phyloP scores from a whole-genome alignment of 2,329 filamentous ascomycete species.

The Neonectria neomacrospora region DNA sequence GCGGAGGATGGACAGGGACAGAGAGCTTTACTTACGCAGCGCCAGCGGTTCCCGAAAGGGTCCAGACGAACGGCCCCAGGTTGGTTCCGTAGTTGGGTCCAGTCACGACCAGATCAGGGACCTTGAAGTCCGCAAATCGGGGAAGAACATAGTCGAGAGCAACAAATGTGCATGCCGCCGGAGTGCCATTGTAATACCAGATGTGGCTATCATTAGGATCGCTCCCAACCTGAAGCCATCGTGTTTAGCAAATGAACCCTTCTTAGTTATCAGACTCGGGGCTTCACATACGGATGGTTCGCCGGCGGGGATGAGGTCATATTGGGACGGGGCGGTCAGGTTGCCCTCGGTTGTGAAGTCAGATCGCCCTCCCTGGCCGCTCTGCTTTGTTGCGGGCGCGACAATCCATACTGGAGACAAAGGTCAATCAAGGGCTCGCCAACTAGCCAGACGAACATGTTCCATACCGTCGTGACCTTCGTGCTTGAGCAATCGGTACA shows the following conservation, averaged over 20 bases:
- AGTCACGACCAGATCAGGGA: constrained; percentile 63
- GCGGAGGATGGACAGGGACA: fast-evolving
- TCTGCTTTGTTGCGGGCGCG: constrained; percentile 46
- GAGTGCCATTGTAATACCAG: constrained; percentile 71
- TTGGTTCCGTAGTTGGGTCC: constrained; percentile 68
- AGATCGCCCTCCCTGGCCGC: constrained; percentile 45
- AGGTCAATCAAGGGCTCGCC: not conserved
- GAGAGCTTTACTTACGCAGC: constrained; percentile 46
- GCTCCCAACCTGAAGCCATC: constrained; percentile 50
- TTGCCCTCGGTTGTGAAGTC: constrained; percentile 45
- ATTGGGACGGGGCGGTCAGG: constrained; percentile 42
- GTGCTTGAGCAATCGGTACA: constrained; percentile 45
- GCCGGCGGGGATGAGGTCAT: constrained; percentile 45
- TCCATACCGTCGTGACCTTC: constrained; percentile 43
- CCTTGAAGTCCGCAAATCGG: constrained; percentile 57
- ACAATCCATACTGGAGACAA: constrained; percentile 44
- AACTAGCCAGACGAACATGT: fast-evolving
- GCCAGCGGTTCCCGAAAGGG: constrained; percentile 61
- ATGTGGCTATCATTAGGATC: constrained; percentile 64
- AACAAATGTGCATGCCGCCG: constrained; percentile 65
- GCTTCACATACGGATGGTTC: constrained; percentile 39
- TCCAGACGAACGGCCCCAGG: constrained; percentile 64
- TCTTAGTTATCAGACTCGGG: not conserved
- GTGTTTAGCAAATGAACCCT: not conserved
- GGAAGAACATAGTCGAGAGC: constrained; percentile 67